Conservation (phyloP, 306 rosid genomes). For the Corylus americana region DNA sequence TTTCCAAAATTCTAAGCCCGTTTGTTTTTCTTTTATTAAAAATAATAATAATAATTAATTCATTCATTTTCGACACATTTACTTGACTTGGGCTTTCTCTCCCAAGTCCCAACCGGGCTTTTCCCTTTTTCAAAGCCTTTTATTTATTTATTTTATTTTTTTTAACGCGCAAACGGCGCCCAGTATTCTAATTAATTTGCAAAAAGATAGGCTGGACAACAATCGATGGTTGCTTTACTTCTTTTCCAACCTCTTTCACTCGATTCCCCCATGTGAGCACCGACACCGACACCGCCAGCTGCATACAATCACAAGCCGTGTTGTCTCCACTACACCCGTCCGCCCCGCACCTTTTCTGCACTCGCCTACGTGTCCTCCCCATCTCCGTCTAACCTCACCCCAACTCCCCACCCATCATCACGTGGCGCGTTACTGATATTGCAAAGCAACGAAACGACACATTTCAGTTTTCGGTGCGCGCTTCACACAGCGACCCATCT, state of each 20-base stretch:
- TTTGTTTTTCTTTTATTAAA: no score
- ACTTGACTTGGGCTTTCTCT: no score
- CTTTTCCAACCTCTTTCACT: no score
- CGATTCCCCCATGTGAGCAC: constrained; percentile 33
- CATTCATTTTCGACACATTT: no score
- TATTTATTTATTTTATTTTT: no score
- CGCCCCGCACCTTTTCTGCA: neutral
- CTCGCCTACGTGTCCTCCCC: neutral
- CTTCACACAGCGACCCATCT: neutral
- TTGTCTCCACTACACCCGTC: constrained; percentile 6
- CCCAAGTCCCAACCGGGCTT: no score
- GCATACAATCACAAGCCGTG: neutral
- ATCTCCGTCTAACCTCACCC: no score
- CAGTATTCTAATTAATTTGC: no score
- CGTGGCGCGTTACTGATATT: neutral
- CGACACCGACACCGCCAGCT: constrained; percentile 43
- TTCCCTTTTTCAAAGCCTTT: no score
- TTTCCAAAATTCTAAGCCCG: no score
- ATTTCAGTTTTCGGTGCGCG: neutral
- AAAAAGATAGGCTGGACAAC: neutral
- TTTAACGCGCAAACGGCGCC: no score
- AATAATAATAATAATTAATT: no score
- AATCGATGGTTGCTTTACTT: neutral
- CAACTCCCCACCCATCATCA: neutral
- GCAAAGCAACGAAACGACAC: neutral